These are phyloP conservation scores for Peniophora sp. DNA, from an alignment of 1,284 basidiomycete species.

Conservation along the genomic window DNA sequence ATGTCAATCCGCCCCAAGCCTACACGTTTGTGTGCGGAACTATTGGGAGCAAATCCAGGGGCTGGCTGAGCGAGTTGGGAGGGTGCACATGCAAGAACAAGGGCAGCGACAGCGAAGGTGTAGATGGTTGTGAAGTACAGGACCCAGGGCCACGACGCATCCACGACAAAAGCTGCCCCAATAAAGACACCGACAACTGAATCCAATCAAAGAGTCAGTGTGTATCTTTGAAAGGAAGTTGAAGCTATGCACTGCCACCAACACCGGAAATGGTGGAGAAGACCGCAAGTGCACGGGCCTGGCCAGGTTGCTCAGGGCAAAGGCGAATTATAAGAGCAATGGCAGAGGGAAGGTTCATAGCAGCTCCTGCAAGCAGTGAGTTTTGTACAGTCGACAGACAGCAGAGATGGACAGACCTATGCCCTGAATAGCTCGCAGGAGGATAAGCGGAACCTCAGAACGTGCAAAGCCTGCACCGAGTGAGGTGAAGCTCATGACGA, in stretches of 20 bases:
- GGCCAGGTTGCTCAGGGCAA: neutral
- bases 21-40: neutral
- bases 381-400: no score
- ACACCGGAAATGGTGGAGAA: neutral
- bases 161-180: conserved; percentile 23
- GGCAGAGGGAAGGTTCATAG: neutral
- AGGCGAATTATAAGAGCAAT: neutral
- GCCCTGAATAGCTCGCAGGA: conserved; percentile 2
- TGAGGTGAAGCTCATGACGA: conserved; percentile 27
- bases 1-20: conserved; percentile 23
- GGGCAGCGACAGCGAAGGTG: conserved; percentile 18
- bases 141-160: conserved; percentile 25
- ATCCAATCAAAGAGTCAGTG: neutral
- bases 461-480: conserved; percentile 7
- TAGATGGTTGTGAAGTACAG: conserved; percentile 30
- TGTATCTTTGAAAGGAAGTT: neutral
- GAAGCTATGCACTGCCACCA: neutral
- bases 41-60: neutral
- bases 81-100: conserved; percentile 23
- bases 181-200: conserved; percentile 14
- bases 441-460: conserved; percentile 3
- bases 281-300: neutral
- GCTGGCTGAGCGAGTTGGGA: neutral
- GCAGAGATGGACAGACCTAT: conserved; percentile 1
- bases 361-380: neutral